phyloP scores from a whole-genome alignment of 2,329 filamentous ascomycete genomes.

The Colletotrichum gigasporum region DNA sequence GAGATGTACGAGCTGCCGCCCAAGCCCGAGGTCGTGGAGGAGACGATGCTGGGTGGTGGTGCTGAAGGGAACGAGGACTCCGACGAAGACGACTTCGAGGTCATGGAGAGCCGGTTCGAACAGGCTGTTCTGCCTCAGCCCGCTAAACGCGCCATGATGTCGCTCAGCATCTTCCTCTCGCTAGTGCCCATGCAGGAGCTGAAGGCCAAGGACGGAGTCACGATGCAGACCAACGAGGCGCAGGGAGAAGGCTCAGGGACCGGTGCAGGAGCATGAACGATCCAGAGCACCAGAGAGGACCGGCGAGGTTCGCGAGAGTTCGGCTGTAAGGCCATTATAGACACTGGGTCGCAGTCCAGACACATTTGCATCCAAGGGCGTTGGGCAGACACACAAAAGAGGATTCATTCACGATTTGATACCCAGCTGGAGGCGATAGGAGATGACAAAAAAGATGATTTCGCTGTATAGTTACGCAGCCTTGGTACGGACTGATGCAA shows the following conservation, averaged over 20 bases:
- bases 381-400: not conserved
- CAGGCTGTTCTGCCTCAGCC: constrained; percentile 58
- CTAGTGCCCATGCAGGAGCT: constrained; percentile 63
- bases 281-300: too few relatives aligned
- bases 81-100: constrained; percentile 62
- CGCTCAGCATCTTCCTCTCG: constrained; percentile 70
- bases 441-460: not conserved
- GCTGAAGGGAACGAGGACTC: constrained; percentile 37
- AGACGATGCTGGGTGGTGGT: constrained; percentile 48
- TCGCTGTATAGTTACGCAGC: constrained; percentile 8
- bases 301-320: not conserved
- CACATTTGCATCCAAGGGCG: constrained; percentile 10
- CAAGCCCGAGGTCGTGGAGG: constrained; percentile 48
- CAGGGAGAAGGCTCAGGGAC: constrained; percentile 26
- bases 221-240: constrained; percentile 54
- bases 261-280: not conserved
- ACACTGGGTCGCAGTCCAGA: not conserved
- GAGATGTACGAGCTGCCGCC: constrained; percentile 59
- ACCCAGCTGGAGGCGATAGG: constrained; percentile 3
- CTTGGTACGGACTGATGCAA: not conserved
- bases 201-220: constrained; percentile 55
- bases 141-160: constrained; percentile 57
- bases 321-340: not conserved
- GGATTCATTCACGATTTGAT: constrained; percentile 8
- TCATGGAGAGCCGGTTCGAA: constrained; percentile 65